Conservation (phyloP, 345 rosid genomes). For the Aquilaria yunnanensis region DNA sequence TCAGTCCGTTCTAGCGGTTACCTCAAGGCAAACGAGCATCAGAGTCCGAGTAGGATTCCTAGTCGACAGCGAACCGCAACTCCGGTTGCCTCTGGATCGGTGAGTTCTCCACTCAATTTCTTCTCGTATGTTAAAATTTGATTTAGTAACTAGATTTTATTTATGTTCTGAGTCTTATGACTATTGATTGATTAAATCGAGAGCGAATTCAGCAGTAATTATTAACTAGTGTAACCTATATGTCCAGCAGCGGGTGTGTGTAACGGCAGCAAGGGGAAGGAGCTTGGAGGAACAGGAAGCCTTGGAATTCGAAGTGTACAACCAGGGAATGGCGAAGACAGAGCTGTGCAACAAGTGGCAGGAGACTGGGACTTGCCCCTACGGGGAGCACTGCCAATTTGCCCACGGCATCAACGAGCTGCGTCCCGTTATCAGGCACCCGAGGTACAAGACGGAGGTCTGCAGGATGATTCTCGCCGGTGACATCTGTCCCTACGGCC, state of each 20-base stretch:
- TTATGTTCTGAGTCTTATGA: too few relatives aligned
- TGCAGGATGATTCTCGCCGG: slow-evolving; percentile 77
- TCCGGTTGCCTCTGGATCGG: slow-evolving; percentile 32
- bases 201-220: not conserved
- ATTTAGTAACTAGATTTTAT: too few relatives aligned
- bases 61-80: slow-evolving; percentile 27
- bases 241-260: slow-evolving; percentile 27
- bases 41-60: slow-evolving; percentile 22
- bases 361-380: slow-evolving; percentile 82
- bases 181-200: too few relatives aligned
- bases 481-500: slow-evolving; percentile 75
- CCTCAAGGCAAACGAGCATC: slow-evolving; percentile 32
- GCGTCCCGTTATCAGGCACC: slow-evolving; percentile 86
- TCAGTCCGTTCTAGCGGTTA: slow-evolving; percentile 62
- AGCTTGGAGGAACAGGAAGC: slow-evolving; percentile 32
- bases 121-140: too few relatives aligned
- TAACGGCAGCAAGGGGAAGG: slow-evolving; percentile 23
- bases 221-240: not conserved
- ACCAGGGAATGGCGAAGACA: slow-evolving; percentile 84
- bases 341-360: slow-evolving; percentile 99
- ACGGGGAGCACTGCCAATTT: slow-evolving; percentile 69
- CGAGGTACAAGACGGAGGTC: slow-evolving; percentile 81
- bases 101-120: slow-evolving; percentile 13
- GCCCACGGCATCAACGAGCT: slow-evolving; percentile 89
- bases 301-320: slow-evolving; percentile 57